Conservation (phyloP, 345 rosid species). For the Raphanus sativus region DNA sequence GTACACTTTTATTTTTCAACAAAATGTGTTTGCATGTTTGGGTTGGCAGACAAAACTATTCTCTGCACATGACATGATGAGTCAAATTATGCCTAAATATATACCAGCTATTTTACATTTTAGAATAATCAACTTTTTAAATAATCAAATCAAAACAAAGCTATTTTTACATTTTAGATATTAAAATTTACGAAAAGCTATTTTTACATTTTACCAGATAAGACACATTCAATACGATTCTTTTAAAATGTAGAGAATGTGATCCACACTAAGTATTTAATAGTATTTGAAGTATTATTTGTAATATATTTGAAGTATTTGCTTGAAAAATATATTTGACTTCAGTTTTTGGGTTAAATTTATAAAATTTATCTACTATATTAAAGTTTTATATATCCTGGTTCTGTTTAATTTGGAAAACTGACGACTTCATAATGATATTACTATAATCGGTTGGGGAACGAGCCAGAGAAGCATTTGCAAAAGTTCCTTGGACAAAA, state of each 20-base stretch:
- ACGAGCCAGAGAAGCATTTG: background rate
- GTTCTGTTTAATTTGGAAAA: background rate
- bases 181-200: no score
- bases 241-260: no score
- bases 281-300: no score
- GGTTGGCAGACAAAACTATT: slow-evolving; percentile 26
- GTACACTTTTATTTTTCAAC: background rate
- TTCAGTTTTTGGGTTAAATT: background rate
- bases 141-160: background rate
- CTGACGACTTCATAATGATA: background rate
- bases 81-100: slow-evolving; percentile 26
- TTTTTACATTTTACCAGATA: no score
- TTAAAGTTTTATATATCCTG: background rate
- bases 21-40: slow-evolving; percentile 16
- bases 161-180: no score
- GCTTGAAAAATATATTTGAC: background rate
- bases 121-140: background rate
- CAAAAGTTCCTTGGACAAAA: background rate
- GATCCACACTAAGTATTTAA: no score
- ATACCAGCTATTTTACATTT: background rate
- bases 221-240: no score
- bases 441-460: background rate
- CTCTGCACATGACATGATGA: slow-evolving; percentile 33
- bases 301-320: background rate
- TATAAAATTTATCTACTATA: background rate